Conservation (phyloP, 257 asterid species). For the Solanum clarkiae region DNA sequence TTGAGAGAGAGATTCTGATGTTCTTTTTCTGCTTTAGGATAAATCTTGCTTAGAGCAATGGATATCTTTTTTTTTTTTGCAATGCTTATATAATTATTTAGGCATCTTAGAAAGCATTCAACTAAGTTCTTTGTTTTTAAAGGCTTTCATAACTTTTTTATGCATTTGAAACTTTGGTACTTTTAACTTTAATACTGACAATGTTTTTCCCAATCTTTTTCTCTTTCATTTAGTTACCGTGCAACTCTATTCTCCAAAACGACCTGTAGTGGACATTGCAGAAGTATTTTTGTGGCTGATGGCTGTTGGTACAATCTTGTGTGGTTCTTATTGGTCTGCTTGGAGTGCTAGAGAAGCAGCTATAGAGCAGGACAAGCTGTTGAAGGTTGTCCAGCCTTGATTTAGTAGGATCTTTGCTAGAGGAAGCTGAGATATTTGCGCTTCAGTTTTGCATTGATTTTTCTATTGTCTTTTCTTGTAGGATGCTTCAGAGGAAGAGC, state of each 20-base stretch:
- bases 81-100: not conserved
- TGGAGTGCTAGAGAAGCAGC: constrained; percentile 83
- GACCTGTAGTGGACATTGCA: constrained; percentile 84
- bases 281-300: constrained; percentile 91
- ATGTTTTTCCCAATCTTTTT: not conserved
- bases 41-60: not conserved
- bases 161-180: not conserved
- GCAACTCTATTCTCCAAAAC: constrained; percentile 82
- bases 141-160: not conserved
- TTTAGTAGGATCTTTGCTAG: not conserved
- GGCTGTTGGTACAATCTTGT: constrained; percentile 83
- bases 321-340: constrained; percentile 94
- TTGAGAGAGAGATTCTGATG: not conserved
- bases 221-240: constrained; percentile 26
- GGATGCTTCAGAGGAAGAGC: constrained; percentile 58
- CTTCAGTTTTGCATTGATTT: not conserved
- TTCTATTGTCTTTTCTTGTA: constrained; percentile 10
- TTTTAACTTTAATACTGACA: not conserved
- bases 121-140: not conserved
- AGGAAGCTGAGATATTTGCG: not conserved
- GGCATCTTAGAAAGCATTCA: not conserved
- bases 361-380: constrained; percentile 61
- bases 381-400: constrained; percentile 39
- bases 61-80: not conserved
- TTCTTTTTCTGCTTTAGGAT: not conserved